Evolutionary conservation across 2,329 filamentous ascomycete species (phyloP).

Genomic region (Fusarium albosuccineum): DNA sequence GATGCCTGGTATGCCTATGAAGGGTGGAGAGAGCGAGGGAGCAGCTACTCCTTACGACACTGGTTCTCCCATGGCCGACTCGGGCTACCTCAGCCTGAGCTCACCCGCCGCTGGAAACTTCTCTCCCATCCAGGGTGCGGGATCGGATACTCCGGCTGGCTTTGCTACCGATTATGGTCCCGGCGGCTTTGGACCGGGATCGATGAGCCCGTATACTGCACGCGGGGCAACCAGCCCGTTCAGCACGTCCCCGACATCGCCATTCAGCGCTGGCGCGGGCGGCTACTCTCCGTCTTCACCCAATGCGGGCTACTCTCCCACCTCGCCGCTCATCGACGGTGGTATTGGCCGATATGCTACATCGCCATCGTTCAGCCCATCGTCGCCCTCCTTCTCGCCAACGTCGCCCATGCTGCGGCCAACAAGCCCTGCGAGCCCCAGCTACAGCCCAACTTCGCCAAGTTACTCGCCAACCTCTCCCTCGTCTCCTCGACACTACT

Average conservation of each 20-base stretch:
- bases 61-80: constrained; percentile 82
- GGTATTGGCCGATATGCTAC: constrained; percentile 66
- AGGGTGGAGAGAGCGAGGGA: constrained; percentile 81
- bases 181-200: constrained; percentile 63
- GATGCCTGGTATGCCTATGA: constrained; percentile 82
- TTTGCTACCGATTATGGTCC: constrained; percentile 73
- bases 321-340: constrained; percentile 74
- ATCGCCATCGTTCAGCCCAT: constrained; percentile 73
- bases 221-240: constrained; percentile 79
- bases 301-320: constrained; percentile 79
- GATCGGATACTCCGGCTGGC: constrained; percentile 77
- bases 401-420: constrained; percentile 71
- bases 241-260: constrained; percentile 75
- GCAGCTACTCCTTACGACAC: constrained; percentile 95
- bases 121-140: constrained; percentile 82
- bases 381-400: constrained; percentile 73
- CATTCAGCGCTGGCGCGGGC: constrained; percentile 68
- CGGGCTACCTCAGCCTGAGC: constrained; percentile 73
- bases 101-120: constrained; percentile 75
- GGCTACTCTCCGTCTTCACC: constrained; percentile 85
- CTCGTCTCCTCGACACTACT: constrained; percentile 68
- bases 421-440: constrained; percentile 68
- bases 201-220: constrained; percentile 75
- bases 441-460: constrained; percentile 75
- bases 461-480: constrained; percentile 75